A percentile compares a stretch with the other conserved stretches of the same genome.
Evolutionary conservation across 192 early-diverging fungal genomes (phyloP).

Genomic region (Rhizoclosmatium globosum): DNA sequence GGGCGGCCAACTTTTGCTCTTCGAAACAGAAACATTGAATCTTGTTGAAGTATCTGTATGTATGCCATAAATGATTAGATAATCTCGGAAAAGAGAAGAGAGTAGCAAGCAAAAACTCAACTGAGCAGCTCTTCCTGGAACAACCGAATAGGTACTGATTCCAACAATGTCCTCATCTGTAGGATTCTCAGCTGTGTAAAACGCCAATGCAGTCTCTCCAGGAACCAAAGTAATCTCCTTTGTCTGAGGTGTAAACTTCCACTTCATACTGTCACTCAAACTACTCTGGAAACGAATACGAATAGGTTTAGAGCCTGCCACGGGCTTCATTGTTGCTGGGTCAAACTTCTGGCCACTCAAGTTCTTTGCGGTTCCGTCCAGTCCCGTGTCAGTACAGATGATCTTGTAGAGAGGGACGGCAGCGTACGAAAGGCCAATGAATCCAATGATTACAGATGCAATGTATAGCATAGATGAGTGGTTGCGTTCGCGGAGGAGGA

Average conservation of each 20-base stretch:
- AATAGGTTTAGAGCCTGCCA: slow-evolving; percentile 68
- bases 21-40: slow-evolving; percentile 99
- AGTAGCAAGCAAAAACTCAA: slow-evolving; percentile 41
- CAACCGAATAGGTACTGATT: slow-evolving; percentile 96
- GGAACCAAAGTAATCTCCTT: slow-evolving; percentile 88
- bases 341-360: slow-evolving; percentile 65
- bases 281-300: slow-evolving; percentile 69
- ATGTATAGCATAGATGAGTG: slow-evolving; percentile 63
- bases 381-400: slow-evolving; percentile 92
- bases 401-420: slow-evolving; percentile 95
- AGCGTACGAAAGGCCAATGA: slow-evolving; percentile 89
- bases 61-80: too few species aligned
- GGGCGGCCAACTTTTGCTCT: slow-evolving; percentile 88
- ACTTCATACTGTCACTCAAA: slow-evolving; percentile 80
- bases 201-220: slow-evolving; percentile 95
- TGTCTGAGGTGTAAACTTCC: slow-evolving; percentile 92
- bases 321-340: slow-evolving; percentile 67
- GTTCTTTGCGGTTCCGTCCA: slow-evolving; percentile 88
- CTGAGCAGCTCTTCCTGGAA: slow-evolving; percentile 88
- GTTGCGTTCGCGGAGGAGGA: background rate
- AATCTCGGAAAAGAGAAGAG: background rate
- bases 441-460: slow-evolving; percentile 79
- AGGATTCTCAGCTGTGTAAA: slow-evolving; percentile 92
- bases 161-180: slow-evolving; percentile 90
- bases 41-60: slow-evolving; percentile 88